A percentile compares a stretch with the other conserved stretches of the same genome.
Conservation (phyloP, 169 alveolate genomes). For the Eimeria zaria region DNA sequence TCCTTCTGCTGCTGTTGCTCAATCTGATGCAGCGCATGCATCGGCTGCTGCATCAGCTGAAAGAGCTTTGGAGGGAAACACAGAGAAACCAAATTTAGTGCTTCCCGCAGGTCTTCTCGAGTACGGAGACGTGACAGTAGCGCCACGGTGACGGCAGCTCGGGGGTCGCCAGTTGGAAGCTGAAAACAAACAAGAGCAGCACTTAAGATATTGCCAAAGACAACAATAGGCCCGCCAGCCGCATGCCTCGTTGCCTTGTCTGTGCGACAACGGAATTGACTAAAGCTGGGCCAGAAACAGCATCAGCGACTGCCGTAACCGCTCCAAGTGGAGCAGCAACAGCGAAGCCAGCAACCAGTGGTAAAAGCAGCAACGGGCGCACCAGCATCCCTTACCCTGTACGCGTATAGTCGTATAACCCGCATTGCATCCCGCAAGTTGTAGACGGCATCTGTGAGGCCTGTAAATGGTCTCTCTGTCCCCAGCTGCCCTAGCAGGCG, state of each 20-base stretch:
- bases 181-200: slow-evolving; percentile 12
- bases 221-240: not conserved
- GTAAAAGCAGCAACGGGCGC: slow-evolving; percentile 2
- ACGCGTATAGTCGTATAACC: slow-evolving; percentile 81
- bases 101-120: slow-evolving; percentile 12
- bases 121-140: slow-evolving; percentile 76
- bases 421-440: slow-evolving; percentile 88
- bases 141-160: slow-evolving; percentile 49
- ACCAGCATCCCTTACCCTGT: slow-evolving; percentile 57
- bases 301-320: not conserved
- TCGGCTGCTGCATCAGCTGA: slow-evolving; percentile 33
- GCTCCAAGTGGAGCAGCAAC: not conserved
- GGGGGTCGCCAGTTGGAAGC: slow-evolving; percentile 73
- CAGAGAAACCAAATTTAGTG: slow-evolving; percentile 2
- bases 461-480: slow-evolving; percentile 18
- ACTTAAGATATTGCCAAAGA: not conserved
- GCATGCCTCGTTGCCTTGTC: not conserved
- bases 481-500: slow-evolving; percentile 9
- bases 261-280: not conserved
- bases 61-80: slow-evolving; percentile 41
- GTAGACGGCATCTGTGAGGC: slow-evolving; percentile 83
- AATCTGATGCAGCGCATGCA: not conserved
- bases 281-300: not conserved
- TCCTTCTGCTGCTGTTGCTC: slow-evolving; percentile 24
- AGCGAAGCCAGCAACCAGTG: not conserved